phyloP scores from a whole-genome alignment of 2,329 filamentous ascomycete species.

The Colletotrichum eremochloae region DNA sequence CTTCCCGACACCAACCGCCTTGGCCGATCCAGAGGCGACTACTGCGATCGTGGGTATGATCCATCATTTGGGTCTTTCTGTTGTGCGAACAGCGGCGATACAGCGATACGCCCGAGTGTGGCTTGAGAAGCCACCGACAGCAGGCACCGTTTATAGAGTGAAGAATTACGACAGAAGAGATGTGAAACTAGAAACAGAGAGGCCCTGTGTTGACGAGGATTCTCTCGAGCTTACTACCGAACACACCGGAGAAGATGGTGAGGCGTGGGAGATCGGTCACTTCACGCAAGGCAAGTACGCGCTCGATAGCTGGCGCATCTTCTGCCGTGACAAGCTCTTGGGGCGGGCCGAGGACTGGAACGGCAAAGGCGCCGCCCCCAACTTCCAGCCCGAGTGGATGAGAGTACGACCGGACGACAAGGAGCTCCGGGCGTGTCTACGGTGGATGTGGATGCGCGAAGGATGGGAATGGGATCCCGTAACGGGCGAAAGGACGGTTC shows the following conservation, averaged over 20 bases:
- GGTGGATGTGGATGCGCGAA: conserved; percentile 93
- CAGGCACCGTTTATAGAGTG: conserved; percentile 67
- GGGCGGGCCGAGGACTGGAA: conserved; percentile 76
- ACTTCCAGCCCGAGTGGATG: conserved; percentile 92
- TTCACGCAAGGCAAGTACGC: conserved; percentile 87
- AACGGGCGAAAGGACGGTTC: conserved; percentile 73
- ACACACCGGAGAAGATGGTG: conserved; percentile 45
- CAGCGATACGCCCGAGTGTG: conserved; percentile 79
- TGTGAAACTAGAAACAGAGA: conserved; percentile 40
- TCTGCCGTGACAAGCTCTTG: conserved; percentile 84
- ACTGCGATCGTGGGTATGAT: conserved; percentile 73
- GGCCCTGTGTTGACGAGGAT: neutral
- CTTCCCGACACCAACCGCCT: conserved; percentile 75
- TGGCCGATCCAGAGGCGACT: conserved; percentile 67
- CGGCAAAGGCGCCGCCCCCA: conserved; percentile 63
- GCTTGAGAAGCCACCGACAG: conserved; percentile 72
- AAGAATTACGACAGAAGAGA: conserved; percentile 60
- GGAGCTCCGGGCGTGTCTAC: conserved; percentile 86
- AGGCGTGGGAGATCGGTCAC: conserved; percentile 87
- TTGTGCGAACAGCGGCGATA: conserved; percentile 75
- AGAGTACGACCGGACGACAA: conserved; percentile 86
- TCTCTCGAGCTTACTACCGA: conserved; percentile 29
- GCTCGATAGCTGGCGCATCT: conserved; percentile 92
- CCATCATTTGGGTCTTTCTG: conserved; percentile 77
- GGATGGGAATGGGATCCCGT: conserved; percentile 84